Conservation (phyloP, 495 filamentous ascomycete species). For the Daldinia concentrica region DNA sequence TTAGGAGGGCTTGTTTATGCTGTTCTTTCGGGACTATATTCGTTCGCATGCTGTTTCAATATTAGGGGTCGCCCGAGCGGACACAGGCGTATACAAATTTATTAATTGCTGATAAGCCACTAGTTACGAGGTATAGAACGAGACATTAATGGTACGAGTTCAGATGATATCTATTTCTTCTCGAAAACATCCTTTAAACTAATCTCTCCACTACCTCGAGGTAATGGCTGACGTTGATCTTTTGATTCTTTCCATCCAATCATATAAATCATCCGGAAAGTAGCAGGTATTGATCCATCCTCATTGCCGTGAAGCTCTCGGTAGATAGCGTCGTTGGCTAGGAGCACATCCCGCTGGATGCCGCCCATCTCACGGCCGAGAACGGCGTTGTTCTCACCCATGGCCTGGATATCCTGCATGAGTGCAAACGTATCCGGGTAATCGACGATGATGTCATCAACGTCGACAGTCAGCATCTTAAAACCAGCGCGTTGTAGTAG, state of each 20-base stretch:
- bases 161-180: slow-evolving; percentile 41
- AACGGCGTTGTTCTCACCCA: slow-evolving; percentile 92
- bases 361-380: slow-evolving; percentile 78
- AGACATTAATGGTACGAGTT: neutral
- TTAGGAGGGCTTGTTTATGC: neutral
- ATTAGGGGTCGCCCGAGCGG: neutral
- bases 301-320: slow-evolving; percentile 78
- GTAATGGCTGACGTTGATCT: slow-evolving; percentile 78
- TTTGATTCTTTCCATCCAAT: slow-evolving; percentile 95
- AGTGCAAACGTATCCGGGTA: slow-evolving; percentile 92
- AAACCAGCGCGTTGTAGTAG: slow-evolving; percentile 88
- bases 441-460: slow-evolving; percentile 96
- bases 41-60: neutral
- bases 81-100: neutral
- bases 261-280: slow-evolving; percentile 94
- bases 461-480: slow-evolving; percentile 94
- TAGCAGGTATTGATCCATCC: slow-evolving; percentile 79
- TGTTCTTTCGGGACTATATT: neutral
- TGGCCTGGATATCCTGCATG: slow-evolving; percentile 92
- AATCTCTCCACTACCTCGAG: slow-evolving; percentile 82
- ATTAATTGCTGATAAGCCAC: neutral
- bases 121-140: neutral
- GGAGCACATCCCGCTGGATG: slow-evolving; percentile 81
- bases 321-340: slow-evolving; percentile 92
- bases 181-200: slow-evolving; percentile 84